phyloP scores from a whole-genome alignment of 2,329 filamentous ascomycete genomes.

The Nemania sp. region DNA sequence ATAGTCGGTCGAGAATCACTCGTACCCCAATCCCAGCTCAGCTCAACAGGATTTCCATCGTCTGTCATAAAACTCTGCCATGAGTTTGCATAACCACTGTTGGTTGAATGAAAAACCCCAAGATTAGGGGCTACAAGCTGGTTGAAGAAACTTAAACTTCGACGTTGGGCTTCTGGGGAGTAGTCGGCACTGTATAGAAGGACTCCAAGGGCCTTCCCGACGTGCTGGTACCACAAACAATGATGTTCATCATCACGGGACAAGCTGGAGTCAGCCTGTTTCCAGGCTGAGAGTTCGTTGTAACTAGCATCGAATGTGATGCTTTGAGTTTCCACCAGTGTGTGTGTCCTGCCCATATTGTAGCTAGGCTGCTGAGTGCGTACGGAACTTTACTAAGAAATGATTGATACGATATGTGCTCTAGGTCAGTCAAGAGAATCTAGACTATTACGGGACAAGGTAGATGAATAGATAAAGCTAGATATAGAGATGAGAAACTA shows the following conservation, averaged over 20 bases:
- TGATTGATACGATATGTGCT: not conserved
- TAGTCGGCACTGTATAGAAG: slow-evolving; percentile 25
- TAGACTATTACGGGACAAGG: not conserved
- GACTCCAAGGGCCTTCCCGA: slow-evolving; percentile 21
- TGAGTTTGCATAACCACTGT: not conserved
- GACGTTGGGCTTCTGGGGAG: slow-evolving; percentile 17
- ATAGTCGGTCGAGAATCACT: slow-evolving; percentile 15
- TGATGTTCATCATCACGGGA: not conserved
- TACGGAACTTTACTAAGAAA: not conserved
- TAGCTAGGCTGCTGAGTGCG: not conserved
- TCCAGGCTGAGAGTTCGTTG: slow-evolving; percentile 17
- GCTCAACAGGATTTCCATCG: slow-evolving; percentile 25
- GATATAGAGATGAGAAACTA: not conserved
- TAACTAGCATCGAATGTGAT: slow-evolving; percentile 2
- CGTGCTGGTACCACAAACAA: slow-evolving; percentile 19
- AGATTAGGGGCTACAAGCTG: slow-evolving; percentile 18
- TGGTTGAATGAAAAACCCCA: slow-evolving; percentile 4
- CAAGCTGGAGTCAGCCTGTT: slow-evolving; percentile 11
- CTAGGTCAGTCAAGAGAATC: too few relatives aligned
- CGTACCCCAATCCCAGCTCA: slow-evolving; percentile 34
- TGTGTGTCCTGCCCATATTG: slow-evolving; percentile 7
- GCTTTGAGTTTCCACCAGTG: not conserved
- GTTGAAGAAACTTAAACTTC: slow-evolving; percentile 21
- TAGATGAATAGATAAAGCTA: not conserved
- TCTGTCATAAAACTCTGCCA: slow-evolving; percentile 37